Conservation (phyloP, 2,329 filamentous ascomycete genomes). For the Exophiala dermatitidis region DNA sequence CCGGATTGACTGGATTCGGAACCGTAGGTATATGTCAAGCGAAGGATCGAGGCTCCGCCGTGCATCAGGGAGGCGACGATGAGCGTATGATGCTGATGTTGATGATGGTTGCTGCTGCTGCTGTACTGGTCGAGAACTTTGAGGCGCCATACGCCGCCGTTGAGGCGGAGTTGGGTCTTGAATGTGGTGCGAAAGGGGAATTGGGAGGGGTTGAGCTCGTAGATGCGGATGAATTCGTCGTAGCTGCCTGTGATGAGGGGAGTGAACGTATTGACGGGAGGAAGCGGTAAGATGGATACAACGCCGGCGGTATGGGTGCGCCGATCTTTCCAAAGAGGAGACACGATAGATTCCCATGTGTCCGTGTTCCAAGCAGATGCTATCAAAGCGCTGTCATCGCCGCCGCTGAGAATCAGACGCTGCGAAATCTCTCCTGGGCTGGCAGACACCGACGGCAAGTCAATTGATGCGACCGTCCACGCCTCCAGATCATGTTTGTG, state of each 20-base stretch:
- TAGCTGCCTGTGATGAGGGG: constrained; percentile 83
- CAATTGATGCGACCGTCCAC: constrained; percentile 62
- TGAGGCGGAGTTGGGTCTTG: constrained; percentile 56
- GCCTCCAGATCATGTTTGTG: constrained; percentile 54
- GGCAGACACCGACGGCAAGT: constrained; percentile 22
- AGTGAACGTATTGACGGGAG: constrained; percentile 32
- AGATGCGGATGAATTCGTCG: constrained; percentile 71
- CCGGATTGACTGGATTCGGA: constrained; percentile 14
- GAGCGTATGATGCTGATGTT: constrained; percentile 32
- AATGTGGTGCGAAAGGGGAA: constrained; percentile 25
- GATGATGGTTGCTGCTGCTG: background rate
- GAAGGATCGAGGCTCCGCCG: constrained; percentile 65
- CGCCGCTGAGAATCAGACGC: constrained; percentile 47
- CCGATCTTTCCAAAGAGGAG: constrained; percentile 39
- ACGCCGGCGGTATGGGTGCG: constrained; percentile 70
- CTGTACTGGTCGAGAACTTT: constrained; percentile 43
- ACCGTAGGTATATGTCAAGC: constrained; percentile 31
- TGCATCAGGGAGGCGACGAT: constrained; percentile 94
- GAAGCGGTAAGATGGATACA: constrained; percentile 72
- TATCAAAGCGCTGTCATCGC: constrained; percentile 62
- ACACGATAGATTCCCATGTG: constrained; percentile 10
- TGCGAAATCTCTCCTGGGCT: background rate
- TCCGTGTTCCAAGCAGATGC: background rate
- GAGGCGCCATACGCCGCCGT: constrained; percentile 81
- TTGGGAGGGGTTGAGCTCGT: constrained; percentile 33